Conservation (phyloP, 129 eudicot genomes). For the Ambrosia trifida region DNA sequence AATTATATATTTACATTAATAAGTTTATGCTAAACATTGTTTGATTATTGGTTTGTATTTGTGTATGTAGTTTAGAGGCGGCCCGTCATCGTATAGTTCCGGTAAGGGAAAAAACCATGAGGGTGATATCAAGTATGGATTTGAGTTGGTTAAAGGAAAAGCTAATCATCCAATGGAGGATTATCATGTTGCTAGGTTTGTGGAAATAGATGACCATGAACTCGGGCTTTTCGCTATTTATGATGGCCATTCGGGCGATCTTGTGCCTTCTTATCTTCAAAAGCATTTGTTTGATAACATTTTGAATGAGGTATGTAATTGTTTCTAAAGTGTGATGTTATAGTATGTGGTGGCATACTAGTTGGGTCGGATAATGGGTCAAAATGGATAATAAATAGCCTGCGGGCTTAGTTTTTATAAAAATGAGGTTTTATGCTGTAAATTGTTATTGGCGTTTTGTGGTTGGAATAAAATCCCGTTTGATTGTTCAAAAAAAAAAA, state of each 20-base stretch:
- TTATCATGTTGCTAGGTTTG: conserved; percentile 69
- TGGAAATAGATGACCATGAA: conserved; percentile 50
- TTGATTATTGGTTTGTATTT: conserved; percentile 8
- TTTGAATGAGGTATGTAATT: conserved; percentile 52
- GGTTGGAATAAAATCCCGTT: no score
- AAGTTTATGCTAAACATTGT: not conserved
- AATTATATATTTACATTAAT: not conserved
- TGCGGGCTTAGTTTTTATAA: not conserved
- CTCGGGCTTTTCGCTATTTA: conserved; percentile 71
- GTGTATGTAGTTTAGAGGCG: conserved; percentile 39
- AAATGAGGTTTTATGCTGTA: not conserved
- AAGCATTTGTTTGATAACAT: conserved; percentile 64
- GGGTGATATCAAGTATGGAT: conserved; percentile 55
- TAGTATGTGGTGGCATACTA: not conserved
- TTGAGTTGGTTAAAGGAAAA: conserved; percentile 68
- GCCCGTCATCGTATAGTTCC: conserved; percentile 43
- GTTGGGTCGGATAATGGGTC: no score
- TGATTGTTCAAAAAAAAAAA: no score
- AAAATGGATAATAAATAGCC: not conserved
- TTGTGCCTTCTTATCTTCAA: conserved; percentile 67
- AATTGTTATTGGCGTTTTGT: no score
- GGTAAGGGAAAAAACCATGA: conserved; percentile 64
- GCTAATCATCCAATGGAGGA: conserved; percentile 84
- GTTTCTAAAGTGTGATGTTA: not conserved
- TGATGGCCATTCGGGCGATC: conserved; percentile 69